phyloP scores from a whole-genome alignment of 768 basidiomycete genomes.

The Tulasnella sp. region DNA sequence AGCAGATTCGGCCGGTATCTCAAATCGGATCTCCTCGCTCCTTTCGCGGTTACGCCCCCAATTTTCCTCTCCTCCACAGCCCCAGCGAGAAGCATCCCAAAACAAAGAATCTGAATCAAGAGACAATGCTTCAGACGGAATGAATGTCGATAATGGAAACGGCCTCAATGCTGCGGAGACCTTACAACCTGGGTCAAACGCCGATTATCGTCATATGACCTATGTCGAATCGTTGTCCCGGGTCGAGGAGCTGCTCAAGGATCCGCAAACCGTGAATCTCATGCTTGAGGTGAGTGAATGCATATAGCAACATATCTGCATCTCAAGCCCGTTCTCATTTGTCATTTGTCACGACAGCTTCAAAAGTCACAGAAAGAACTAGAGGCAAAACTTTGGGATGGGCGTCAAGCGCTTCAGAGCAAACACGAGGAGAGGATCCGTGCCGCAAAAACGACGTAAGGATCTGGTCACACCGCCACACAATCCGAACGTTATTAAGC shows the following conservation, averaged over 20 bases:
- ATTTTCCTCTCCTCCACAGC: neutral
- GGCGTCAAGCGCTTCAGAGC: conserved; percentile 46
- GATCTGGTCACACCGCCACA: neutral
- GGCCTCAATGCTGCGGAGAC: neutral
- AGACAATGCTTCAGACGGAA: neutral
- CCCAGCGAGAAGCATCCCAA: neutral
- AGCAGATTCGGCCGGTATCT: neutral
- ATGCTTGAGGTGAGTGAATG: conserved; percentile 40
- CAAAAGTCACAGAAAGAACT: conserved; percentile 58
- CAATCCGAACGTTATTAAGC: neutral
- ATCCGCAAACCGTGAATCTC: conserved; percentile 38
- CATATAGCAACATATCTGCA: conserved; percentile 4
- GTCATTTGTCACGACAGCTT: conserved; percentile 33
- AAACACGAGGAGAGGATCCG: conserved; percentile 65
- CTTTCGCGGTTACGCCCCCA: neutral
- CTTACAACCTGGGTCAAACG: neutral
- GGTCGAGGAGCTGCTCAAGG: conserved; percentile 47
- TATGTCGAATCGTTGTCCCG: conserved; percentile 63
- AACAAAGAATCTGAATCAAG: neutral
- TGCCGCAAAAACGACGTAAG: conserved; percentile 45
- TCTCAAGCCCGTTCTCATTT: conserved; percentile 3
- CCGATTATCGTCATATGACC: conserved; percentile 38
- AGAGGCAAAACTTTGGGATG: conserved; percentile 58
- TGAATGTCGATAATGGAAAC: neutral
- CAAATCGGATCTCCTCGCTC: conserved; percentile 15